These are phyloP conservation scores for Aspergillus fijiensis DNA, from an alignment of 2,329 filamentous ascomycete species.

Conservation along the genomic window DNA sequence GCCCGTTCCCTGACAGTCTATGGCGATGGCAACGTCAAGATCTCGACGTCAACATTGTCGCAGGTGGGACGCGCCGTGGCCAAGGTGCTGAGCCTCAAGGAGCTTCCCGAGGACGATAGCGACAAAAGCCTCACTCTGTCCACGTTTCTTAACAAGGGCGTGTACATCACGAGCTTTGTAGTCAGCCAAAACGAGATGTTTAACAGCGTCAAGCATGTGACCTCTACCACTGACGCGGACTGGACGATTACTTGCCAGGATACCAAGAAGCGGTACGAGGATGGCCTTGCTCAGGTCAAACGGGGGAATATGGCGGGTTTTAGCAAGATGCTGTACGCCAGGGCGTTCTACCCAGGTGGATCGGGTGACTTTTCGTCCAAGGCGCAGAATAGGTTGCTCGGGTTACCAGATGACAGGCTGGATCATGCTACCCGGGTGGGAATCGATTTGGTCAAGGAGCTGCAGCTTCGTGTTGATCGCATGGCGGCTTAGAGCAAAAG, in stretches of 20 bases:
- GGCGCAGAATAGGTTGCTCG: slow-evolving; percentile 55
- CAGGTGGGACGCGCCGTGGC: slow-evolving; percentile 58
- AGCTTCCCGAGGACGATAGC: slow-evolving; percentile 41
- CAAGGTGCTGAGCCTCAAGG: slow-evolving; percentile 48
- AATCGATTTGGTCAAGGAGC: slow-evolving; percentile 45
- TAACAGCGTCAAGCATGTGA: slow-evolving; percentile 59
- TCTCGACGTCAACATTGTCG: slow-evolving; percentile 59
- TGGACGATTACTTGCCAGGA: slow-evolving; percentile 58
- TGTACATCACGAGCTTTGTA: slow-evolving; percentile 59
- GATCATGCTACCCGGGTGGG: slow-evolving; percentile 56
- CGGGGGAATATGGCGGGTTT: slow-evolving; percentile 48
- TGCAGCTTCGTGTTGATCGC: slow-evolving; percentile 27
- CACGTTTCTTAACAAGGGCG: slow-evolving; percentile 48
- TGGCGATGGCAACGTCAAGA: slow-evolving; percentile 57
- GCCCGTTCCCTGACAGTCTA: slow-evolving; percentile 48
- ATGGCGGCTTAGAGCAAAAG: slow-evolving; percentile 24
- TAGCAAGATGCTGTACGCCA: slow-evolving; percentile 54
- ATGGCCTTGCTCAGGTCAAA: slow-evolving; percentile 49
- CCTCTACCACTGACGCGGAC: slow-evolving; percentile 57
- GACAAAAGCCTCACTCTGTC: slow-evolving; percentile 42
- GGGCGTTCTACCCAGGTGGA: slow-evolving; percentile 51
- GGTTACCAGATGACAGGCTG: slow-evolving; percentile 58
- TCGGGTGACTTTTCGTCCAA: slow-evolving; percentile 45
- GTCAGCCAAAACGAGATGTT: slow-evolving; percentile 66
- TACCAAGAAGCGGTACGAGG: slow-evolving; percentile 49